These are phyloP conservation scores for Stellera chamaejasme DNA, from an alignment of 345 rosid genomes.

Conservation along the genomic window DNA sequence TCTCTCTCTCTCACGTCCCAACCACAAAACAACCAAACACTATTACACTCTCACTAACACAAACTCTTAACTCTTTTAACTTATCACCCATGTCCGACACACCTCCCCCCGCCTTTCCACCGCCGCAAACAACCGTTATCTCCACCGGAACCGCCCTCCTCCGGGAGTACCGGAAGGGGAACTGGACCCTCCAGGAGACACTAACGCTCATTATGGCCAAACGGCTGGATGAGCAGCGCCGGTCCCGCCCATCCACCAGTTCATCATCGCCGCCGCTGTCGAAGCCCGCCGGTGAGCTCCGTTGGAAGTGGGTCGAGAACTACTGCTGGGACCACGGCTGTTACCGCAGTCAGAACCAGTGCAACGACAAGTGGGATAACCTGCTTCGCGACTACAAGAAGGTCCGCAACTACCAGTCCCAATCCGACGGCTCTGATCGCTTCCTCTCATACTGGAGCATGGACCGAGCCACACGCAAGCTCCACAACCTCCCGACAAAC, in stretches of 20 bases:
- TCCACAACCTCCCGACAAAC: conserved; percentile 27
- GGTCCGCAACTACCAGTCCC: conserved; percentile 17
- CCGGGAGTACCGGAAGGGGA: conserved; percentile 29
- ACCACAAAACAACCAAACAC: too few species aligned
- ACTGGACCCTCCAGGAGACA: conserved; percentile 33
- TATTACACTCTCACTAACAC: too few species aligned
- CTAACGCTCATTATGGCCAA: conserved; percentile 27
- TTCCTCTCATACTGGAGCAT: conserved; percentile 23
- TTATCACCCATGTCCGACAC: not conserved
- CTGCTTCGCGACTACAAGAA: conserved; percentile 36
- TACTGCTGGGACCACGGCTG: conserved; percentile 33
- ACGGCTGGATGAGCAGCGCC: conserved; percentile 28
- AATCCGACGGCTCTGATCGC: conserved; percentile 8
- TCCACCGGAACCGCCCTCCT: not conserved
- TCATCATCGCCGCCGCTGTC: conserved; percentile 6
- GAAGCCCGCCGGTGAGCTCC: conserved; percentile 13
- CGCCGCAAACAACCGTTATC: not conserved
- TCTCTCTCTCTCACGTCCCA: too few species aligned
- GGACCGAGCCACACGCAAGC: conserved; percentile 26
- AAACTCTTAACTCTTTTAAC: too few species aligned
- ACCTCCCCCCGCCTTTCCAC: not conserved
- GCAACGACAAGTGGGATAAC: conserved; percentile 42
- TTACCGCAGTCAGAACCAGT: conserved; percentile 34
- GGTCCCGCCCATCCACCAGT: conserved; percentile 11
- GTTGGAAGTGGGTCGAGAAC: conserved; percentile 37